Percentiles rank a stretch among this genome's conserved stretches.
These are phyloP conservation scores for Eucalyptus decipiens DNA, from an alignment of 345 rosid genomes.

Conservation along the genomic window DNA sequence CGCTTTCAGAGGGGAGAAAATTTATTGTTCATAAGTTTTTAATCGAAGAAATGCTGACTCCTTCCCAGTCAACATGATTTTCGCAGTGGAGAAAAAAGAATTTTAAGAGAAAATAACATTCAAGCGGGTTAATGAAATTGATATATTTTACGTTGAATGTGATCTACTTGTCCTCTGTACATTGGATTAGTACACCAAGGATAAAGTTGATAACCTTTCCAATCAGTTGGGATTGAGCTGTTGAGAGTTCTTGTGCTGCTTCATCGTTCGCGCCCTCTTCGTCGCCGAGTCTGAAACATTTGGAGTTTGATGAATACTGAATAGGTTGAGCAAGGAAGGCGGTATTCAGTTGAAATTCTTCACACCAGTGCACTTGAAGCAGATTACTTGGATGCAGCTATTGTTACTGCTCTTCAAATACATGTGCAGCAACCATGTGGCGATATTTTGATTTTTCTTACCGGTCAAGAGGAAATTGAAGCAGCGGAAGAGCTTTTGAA, in stretches of 20 bases:
- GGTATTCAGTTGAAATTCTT: no score
- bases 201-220: no score
- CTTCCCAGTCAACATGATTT: not conserved
- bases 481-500: no score
- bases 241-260: conserved; percentile 6
- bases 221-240: conserved; percentile 65
- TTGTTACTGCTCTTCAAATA: no score
- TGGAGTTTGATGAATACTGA: no score
- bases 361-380: no score
- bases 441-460: no score
- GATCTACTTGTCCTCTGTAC: not conserved
- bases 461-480: no score
- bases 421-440: no score
- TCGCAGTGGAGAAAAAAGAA: not conserved
- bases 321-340: not conserved
- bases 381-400: no score
- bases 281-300: not conserved
- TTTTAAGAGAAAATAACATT: not conserved
- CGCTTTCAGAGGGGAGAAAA: not conserved
- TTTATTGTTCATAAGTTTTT: not conserved
- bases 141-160: not conserved
- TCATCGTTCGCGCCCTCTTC: not conserved
- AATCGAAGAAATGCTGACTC: not conserved
- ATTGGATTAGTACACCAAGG: not conserved
- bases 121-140: not conserved